Base-by-base conservation (phyloP, 345 rosid species). In the Mercurialis annua region DNA sequence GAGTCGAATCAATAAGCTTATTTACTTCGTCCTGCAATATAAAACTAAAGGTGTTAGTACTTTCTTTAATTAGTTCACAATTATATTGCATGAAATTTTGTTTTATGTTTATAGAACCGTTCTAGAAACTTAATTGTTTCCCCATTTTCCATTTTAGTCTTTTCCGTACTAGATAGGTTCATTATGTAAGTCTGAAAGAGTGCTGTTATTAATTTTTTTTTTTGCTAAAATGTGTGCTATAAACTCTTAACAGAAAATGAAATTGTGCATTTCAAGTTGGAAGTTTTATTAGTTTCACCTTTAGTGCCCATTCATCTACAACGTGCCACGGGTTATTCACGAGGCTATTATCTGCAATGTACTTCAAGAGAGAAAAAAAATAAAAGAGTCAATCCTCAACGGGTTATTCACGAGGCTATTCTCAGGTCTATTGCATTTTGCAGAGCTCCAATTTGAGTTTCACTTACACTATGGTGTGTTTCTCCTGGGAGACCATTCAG, bases 321-420 rank as follows among this genome's bases (percentile, higher is more conserved):
- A 80, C 89, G 71, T 87, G 86, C 99, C 97, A 87, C 1, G 99
- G 99, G 77, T 77, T 86, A 73, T 91, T 94, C 80, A 89, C 96
- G 17, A 77, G 38, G 52, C 72, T 68, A 59, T 71, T 81, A 78
- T 94, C 97, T 54, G 96, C 96, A 72, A 91, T 85, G 77, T 87
- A 94, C 96, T 94, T 68, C 7, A 76, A 73, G 27, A 75, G n/a
- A 52, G n/a, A 56, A 54, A 18, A 51, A 23, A 40, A 48, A 60
- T 62, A 65, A 33, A 69, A 52, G 44, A 56, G 65, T 57, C 34
- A 73, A 51, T 54, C 24, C 31, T 18, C n/a, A 62, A 59, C 50
- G 48, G 30, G 23, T 33, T 23, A 53, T 43, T 56, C 16, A 68
- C 23, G 24, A 7, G 43, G 26, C 30, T 36, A 3, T 65, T 47